These are phyloP conservation scores for Panaeolus cyanescens DNA, from an alignment of 768 basidiomycete species.

Conservation along the genomic window DNA sequence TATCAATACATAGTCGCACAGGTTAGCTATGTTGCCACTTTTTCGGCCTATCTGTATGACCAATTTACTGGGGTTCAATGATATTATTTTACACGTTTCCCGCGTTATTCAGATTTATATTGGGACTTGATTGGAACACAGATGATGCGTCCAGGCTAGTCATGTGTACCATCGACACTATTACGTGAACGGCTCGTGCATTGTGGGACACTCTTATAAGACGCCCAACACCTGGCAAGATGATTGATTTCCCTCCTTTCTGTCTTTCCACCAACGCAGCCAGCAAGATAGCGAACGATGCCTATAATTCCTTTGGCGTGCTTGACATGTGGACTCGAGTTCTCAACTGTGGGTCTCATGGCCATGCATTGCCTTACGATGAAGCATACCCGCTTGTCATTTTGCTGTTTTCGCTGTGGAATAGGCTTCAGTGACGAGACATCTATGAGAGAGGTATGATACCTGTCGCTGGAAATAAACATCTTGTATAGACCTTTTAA, in stretches of 20 bases:
- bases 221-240: not conserved
- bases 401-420: slow-evolving; percentile 2
- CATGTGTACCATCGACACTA: not conserved
- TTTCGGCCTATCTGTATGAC: not conserved
- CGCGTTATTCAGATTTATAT: not conserved
- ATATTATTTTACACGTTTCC: no score
- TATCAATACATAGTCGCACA: not conserved
- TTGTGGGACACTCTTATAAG: not conserved
- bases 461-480: not conserved
- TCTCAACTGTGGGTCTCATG: not conserved
- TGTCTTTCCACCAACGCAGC: not conserved
- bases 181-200: not conserved
- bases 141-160: not conserved
- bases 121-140: not conserved
- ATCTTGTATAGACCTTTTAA: not conserved
- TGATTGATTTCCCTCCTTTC: not conserved
- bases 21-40: not conserved
- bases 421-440: not conserved
- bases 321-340: not conserved
- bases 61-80: not conserved
- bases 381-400: not conserved
- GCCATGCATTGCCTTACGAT: not conserved
- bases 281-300: not conserved
- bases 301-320: not conserved
- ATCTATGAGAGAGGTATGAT: not conserved